Conservation (phyloP, 805 yeast genomes). For the Metschnikowia rubicola region DNA sequence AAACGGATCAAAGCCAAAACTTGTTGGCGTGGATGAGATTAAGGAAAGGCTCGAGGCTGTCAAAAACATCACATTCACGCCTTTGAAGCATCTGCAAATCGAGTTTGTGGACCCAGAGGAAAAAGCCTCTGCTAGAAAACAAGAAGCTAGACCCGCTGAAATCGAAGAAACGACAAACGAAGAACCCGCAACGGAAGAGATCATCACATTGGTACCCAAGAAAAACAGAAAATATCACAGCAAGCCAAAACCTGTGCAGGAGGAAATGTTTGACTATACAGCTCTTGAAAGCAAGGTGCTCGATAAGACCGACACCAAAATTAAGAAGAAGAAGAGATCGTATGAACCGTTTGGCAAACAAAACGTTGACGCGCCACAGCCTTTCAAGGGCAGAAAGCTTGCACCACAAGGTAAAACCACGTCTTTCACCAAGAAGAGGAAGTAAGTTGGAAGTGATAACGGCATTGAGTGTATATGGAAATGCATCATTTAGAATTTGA, state of each 20-base stretch:
- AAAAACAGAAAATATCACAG: neutral
- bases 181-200: neutral
- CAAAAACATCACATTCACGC: neutral
- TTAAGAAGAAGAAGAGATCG: constrained; percentile 36
- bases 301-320: constrained; percentile 17
- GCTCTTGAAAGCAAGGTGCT: constrained; percentile 10
- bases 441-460: too few relatives aligned
- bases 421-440: constrained; percentile 25
- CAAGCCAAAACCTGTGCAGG: neutral
- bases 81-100: neutral
- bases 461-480: too few relatives aligned
- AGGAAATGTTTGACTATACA: constrained; percentile 10
- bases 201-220: constrained; percentile 4
- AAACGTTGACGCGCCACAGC: constrained; percentile 48
- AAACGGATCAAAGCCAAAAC: constrained; percentile 21
- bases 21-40: neutral
- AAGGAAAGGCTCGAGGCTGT: constrained; percentile 1
- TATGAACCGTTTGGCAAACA: constrained; percentile 59
- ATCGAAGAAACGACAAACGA: neutral
- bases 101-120: too few relatives aligned
- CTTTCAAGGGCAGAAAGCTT: constrained; percentile 45
- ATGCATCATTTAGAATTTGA: too few relatives aligned
- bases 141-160: neutral
- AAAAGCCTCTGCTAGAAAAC: too few relatives aligned
- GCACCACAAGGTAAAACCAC: constrained; percentile 35